Conservation (phyloP, 1,284 basidiomycete genomes). For the Gymnopus androsaceus region DNA sequence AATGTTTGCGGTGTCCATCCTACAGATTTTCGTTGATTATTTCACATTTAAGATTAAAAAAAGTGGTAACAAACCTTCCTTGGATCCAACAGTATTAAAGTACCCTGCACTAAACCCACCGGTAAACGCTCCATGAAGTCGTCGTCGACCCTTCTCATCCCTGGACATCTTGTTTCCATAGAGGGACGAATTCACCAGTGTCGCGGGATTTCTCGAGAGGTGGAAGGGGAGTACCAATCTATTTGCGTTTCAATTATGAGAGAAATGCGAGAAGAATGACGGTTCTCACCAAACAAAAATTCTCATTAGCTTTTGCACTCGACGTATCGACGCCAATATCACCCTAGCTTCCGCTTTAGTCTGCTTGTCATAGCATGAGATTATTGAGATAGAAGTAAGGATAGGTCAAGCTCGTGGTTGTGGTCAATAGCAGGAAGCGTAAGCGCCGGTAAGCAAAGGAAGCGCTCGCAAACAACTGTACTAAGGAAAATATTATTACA, state of each 20-base stretch:
- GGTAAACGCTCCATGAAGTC: slow-evolving; percentile 97
- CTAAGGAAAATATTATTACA: too few species aligned
- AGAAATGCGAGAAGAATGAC: slow-evolving; percentile 2
- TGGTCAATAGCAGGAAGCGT: too few species aligned
- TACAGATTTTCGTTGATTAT: slow-evolving; percentile 30
- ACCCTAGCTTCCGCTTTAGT: slow-evolving; percentile 79
- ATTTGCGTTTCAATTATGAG: slow-evolving; percentile 12
- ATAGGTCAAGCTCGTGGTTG: too few species aligned
- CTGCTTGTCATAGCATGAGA: slow-evolving; percentile 40
- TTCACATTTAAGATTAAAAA: not conserved
- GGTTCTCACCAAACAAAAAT: slow-evolving; percentile 77
- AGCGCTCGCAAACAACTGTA: too few species aligned
- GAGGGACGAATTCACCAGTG: slow-evolving; percentile 88
- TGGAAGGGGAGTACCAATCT: slow-evolving; percentile 92
- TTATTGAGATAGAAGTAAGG: too few species aligned
- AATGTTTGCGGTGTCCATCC: slow-evolving; percentile 96
- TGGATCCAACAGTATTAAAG: slow-evolving; percentile 94
- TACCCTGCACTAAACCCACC: slow-evolving; percentile 98
- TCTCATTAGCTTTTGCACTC: slow-evolving; percentile 76
- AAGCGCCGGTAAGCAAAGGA: too few species aligned
- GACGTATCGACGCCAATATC: slow-evolving; percentile 75
- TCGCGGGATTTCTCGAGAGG: slow-evolving; percentile 88
- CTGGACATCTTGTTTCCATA: slow-evolving; percentile 97
- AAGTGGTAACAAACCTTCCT: slow-evolving; percentile 67
- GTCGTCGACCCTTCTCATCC: slow-evolving; percentile 90